phyloP scores from a whole-genome alignment of 768 basidiomycete species.

The Calocybe cyanea region DNA sequence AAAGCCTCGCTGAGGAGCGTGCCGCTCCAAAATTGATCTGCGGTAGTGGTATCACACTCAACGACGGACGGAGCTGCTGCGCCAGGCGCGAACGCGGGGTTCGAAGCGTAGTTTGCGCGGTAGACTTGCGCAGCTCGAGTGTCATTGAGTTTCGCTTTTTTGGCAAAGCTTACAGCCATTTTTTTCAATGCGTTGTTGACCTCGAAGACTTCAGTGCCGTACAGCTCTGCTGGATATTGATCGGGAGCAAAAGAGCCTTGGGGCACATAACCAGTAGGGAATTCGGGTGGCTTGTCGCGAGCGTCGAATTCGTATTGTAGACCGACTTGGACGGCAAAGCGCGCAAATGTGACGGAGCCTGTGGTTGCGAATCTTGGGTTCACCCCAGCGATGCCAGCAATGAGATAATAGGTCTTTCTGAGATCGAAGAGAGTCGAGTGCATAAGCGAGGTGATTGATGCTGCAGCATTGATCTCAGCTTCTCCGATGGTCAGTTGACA shows the following conservation, averaged over 20 bases:
- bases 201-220: slow-evolving; percentile 14
- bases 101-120: slow-evolving; percentile 3
- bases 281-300: slow-evolving; percentile 10
- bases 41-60: slow-evolving; percentile 11
- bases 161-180: slow-evolving; percentile 10
- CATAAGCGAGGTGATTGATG: slow-evolving; percentile 12
- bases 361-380: slow-evolving; percentile 10
- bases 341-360: slow-evolving; percentile 13
- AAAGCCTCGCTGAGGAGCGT: slow-evolving; percentile 13
- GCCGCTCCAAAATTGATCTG: slow-evolving; percentile 10
- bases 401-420: slow-evolving; percentile 10
- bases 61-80: slow-evolving; percentile 8
- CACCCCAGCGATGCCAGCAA: slow-evolving; percentile 13
- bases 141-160: slow-evolving; percentile 9
- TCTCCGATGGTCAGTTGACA: slow-evolving; percentile 13
- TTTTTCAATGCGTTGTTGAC: slow-evolving; percentile 10
- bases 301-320: slow-evolving; percentile 13
- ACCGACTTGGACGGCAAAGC: slow-evolving; percentile 12
- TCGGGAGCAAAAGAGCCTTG: slow-evolving; percentile 8
- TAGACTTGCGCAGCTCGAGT: slow-evolving; percentile 3
- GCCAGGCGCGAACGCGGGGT: slow-evolving; percentile 6
- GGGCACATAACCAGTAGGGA: slow-evolving; percentile 11
- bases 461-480: slow-evolving; percentile 13
- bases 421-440: slow-evolving; percentile 8
- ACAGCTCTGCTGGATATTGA: slow-evolving; percentile 9